phyloP scores from a whole-genome alignment of 495 filamentous ascomycete species.

The Neurospora sp. region DNA sequence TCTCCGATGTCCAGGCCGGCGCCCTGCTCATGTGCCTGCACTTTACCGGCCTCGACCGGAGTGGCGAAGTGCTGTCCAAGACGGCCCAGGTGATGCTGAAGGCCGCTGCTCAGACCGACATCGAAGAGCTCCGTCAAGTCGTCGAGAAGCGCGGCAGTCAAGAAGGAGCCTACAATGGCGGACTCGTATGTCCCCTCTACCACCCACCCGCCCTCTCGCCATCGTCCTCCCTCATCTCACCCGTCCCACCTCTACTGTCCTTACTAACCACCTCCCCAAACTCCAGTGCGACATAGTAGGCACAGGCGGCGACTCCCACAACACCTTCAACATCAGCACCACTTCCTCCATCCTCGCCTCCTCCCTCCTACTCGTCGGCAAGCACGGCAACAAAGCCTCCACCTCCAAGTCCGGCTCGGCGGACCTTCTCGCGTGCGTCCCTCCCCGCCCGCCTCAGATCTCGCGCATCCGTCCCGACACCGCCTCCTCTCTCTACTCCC shows the following conservation, averaged over 20 bases:
- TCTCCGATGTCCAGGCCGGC: slow-evolving; percentile 74
- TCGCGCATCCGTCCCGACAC: slow-evolving; percentile 58
- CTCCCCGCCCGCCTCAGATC: slow-evolving; percentile 61
- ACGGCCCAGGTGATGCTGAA: slow-evolving; percentile 58
- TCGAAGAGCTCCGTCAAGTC: slow-evolving; percentile 21
- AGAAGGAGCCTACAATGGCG: slow-evolving; percentile 62
- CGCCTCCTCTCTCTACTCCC: slow-evolving; percentile 56
- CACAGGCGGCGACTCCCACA: slow-evolving; percentile 91
- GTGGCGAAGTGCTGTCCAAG: slow-evolving; percentile 67
- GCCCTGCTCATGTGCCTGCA: slow-evolving; percentile 81
- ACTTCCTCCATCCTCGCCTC: slow-evolving; percentile 89
- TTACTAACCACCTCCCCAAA: slow-evolving; percentile 1
- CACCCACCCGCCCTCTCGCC: too few species aligned
- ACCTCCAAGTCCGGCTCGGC: slow-evolving; percentile 94
- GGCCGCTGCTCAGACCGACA: slow-evolving; percentile 42
- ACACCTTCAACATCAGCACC: slow-evolving; percentile 96
- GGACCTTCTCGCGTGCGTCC: slow-evolving; percentile 69
- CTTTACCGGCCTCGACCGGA: slow-evolving; percentile 69
- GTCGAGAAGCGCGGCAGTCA: slow-evolving; percentile 44
- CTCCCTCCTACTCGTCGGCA: slow-evolving; percentile 68
- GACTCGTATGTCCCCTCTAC: slow-evolving; percentile 41
- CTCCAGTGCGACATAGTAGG: slow-evolving; percentile 89
- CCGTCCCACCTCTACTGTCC: not conserved
- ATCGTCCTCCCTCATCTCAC: too few species aligned
- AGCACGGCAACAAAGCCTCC: slow-evolving; percentile 94